Evolutionary conservation across 176 grass and related monocot species (phyloP).

Genomic region (Pontederia paniculata): DNA sequence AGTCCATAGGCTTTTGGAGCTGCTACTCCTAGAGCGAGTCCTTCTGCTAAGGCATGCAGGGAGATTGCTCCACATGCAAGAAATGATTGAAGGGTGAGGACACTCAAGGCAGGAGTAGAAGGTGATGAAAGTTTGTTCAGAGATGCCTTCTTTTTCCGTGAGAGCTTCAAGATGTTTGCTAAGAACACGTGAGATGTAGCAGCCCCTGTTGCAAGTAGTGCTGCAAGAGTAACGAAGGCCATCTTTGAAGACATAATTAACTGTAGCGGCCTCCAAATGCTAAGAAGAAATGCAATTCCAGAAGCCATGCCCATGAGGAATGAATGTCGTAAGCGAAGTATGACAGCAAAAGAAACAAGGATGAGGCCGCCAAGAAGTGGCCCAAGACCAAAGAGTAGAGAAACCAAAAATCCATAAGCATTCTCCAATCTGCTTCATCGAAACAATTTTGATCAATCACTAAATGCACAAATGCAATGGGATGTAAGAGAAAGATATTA

Average conservation of each 20-base stretch:
- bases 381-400: slow-evolving; percentile 87
- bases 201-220: slow-evolving; percentile 45
- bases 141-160: slow-evolving; percentile 56
- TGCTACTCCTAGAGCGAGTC: slow-evolving; percentile 77
- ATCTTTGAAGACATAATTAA: slow-evolving; percentile 72
- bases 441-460: slow-evolving; percentile 4
- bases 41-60: slow-evolving; percentile 76
- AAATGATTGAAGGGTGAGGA: slow-evolving; percentile 66
- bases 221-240: slow-evolving; percentile 43
- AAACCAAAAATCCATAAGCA: slow-evolving; percentile 68
- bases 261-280: slow-evolving; percentile 84
- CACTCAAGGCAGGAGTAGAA: slow-evolving; percentile 44
- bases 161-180: slow-evolving; percentile 40
- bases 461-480: no score
- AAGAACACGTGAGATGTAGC: slow-evolving; percentile 32
- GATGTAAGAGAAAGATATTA: no score
- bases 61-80: slow-evolving; percentile 73
- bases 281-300: slow-evolving; percentile 89
- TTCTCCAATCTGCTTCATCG: slow-evolving; percentile 52
- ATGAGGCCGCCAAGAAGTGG: slow-evolving; percentile 83
- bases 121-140: slow-evolving; percentile 41
- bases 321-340: slow-evolving; percentile 61
- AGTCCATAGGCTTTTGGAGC: slow-evolving; percentile 87
- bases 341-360: slow-evolving; percentile 58
- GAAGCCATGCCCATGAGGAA: slow-evolving; percentile 83